Percentiles rank a stretch among this genome's conserved stretches.
phyloP scores from a whole-genome alignment of 2,329 filamentous ascomycete species.

The Diaporthe amygdali region DNA sequence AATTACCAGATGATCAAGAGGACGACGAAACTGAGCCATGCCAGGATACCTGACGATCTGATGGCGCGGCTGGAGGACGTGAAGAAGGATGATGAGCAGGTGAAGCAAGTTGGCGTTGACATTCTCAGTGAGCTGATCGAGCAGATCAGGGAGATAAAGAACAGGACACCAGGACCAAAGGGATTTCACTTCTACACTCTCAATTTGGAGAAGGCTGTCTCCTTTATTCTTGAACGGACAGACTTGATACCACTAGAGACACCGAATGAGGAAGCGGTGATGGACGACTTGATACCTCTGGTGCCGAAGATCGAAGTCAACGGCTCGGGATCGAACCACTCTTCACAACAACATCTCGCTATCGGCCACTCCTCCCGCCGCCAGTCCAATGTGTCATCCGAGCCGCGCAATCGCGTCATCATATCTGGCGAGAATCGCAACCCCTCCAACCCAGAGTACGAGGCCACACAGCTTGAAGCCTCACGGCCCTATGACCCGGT shows the following conservation, averaged over 20 bases:
- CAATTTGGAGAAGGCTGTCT: slow-evolving; percentile 94
- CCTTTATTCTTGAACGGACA: slow-evolving; percentile 87
- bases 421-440: slow-evolving; percentile 64
- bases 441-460: slow-evolving; percentile 66
- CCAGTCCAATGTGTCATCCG: slow-evolving; percentile 80
- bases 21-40: slow-evolving; percentile 93
- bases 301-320: slow-evolving; percentile 58
- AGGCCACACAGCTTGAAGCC: slow-evolving; percentile 78
- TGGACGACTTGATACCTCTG: slow-evolving; percentile 50
- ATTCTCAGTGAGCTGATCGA: slow-evolving; percentile 86
- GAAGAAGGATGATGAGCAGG: slow-evolving; percentile 79
- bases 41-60: slow-evolving; percentile 75
- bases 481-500: slow-evolving; percentile 75
- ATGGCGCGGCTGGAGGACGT: slow-evolving; percentile 74
- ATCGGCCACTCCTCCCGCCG: slow-evolving; percentile 53
- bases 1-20: slow-evolving; percentile 95
- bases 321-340: slow-evolving; percentile 45
- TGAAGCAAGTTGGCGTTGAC: slow-evolving; percentile 80
- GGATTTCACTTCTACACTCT: slow-evolving; percentile 98
- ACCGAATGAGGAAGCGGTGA: slow-evolving; percentile 56
- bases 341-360: slow-evolving; percentile 18
- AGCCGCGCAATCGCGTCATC: slow-evolving; percentile 87
- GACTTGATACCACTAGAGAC: slow-evolving; percentile 73
- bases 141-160: slow-evolving; percentile 70
- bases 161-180: slow-evolving; percentile 61